Percentiles rank a stretch among this genome's conserved stretches.
Conservation (phyloP, 2,329 filamentous ascomycete genomes). For the Curvularia spicifera region DNA sequence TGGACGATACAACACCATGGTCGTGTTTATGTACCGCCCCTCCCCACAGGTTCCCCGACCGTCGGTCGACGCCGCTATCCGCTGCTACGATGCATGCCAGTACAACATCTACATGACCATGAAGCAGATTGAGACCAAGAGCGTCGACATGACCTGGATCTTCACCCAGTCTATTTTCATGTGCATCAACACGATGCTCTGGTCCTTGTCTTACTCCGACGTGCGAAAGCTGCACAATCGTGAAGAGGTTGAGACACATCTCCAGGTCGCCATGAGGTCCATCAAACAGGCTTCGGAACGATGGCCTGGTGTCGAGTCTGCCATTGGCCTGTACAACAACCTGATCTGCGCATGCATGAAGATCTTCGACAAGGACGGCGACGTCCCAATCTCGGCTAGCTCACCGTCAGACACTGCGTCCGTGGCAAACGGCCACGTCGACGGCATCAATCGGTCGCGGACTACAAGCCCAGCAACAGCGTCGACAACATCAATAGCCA, state of each 20-base stretch:
- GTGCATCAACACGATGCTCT: constrained; percentile 88
- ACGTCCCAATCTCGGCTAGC: constrained; percentile 56
- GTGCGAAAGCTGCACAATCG: constrained; percentile 75
- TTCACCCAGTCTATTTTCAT: constrained; percentile 90
- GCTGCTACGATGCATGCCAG: constrained; percentile 82
- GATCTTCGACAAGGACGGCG: constrained; percentile 73
- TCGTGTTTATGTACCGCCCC: constrained; percentile 85
- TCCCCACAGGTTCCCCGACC: constrained; percentile 91
- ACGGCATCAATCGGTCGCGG: constrained; percentile 52
- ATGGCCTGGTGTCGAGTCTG: constrained; percentile 89
- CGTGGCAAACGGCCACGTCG: constrained; percentile 49
- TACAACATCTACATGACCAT: constrained; percentile 82
- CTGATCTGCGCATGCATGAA: constrained; percentile 85
- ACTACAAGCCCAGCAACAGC: constrained; percentile 55
- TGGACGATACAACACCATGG: constrained; percentile 81
- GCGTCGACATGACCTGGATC: constrained; percentile 90
- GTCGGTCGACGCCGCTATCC: constrained; percentile 75
- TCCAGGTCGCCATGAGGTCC: constrained; percentile 77
- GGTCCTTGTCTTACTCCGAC: constrained; percentile 86
- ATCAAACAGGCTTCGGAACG: constrained; percentile 81
- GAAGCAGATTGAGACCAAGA: constrained; percentile 76
- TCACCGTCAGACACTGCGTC: constrained; percentile 57
- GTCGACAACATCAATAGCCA: constrained; percentile 48
- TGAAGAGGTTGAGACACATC: constrained; percentile 76
- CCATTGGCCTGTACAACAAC: constrained; percentile 84